These are phyloP conservation scores for Tolypocladium nubicola DNA, from an alignment of 2,329 filamentous ascomycete species.

Conservation along the genomic window DNA sequence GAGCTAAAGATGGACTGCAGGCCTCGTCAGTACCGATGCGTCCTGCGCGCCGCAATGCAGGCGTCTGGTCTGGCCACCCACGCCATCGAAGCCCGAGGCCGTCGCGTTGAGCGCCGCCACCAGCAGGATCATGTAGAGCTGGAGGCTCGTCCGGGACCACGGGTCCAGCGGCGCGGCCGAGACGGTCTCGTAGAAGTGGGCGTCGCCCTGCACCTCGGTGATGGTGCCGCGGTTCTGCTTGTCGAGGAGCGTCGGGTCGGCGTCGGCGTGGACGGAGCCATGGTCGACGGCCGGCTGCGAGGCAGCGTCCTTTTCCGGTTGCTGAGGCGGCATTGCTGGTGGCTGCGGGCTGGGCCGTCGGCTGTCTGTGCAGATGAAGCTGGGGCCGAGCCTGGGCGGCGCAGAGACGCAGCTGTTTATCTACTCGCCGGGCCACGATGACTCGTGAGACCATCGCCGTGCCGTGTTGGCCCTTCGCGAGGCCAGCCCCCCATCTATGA, in stretches of 20 bases:
- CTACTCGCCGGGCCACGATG: background rate
- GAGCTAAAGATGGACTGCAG: slow-evolving; percentile 17
- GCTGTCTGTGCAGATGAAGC: background rate
- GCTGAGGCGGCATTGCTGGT: background rate
- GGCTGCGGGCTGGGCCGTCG: background rate
- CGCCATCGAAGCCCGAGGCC: slow-evolving; percentile 26
- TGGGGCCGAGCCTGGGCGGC: background rate
- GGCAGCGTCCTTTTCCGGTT: background rate
- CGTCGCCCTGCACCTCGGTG: slow-evolving; percentile 17
- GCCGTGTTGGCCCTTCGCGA: background rate
- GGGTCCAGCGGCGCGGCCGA: slow-evolving; percentile 17
- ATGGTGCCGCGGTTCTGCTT: slow-evolving; percentile 11
- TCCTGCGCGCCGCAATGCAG: too few relatives aligned
- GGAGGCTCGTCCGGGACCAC: slow-evolving; percentile 22
- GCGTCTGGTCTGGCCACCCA: slow-evolving; percentile 7
- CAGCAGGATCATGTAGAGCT: slow-evolving; percentile 24
- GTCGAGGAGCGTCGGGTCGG: slow-evolving; percentile 6
- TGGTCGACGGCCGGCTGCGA: slow-evolving; percentile 3
- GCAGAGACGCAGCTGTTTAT: background rate
- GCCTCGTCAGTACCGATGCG: background rate
- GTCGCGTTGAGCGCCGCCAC: slow-evolving; percentile 25
- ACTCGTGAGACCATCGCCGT: background rate
- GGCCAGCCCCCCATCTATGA: background rate
- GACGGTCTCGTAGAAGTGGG: slow-evolving; percentile 15
- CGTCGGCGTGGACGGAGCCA: slow-evolving; percentile 6